These are phyloP conservation scores for Flaveria bidentis DNA, from an alignment of 129 eudicot species.

Conservation along the genomic window DNA sequence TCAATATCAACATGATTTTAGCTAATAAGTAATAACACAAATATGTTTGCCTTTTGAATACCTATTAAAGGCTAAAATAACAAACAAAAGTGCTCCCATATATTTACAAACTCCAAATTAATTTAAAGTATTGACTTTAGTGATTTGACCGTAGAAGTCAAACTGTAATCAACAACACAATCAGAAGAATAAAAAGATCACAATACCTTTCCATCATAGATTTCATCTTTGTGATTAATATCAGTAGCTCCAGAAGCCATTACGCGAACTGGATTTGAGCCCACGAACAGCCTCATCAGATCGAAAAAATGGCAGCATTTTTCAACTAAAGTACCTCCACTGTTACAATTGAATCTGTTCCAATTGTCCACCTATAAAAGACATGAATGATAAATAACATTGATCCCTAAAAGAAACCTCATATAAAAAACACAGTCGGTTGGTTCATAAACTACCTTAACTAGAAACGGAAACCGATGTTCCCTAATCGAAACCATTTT, in stretches of 20 bases:
- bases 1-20: not conserved
- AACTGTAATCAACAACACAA: not conserved
- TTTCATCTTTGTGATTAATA: slow-evolving; percentile 91
- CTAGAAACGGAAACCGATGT: slow-evolving; percentile 92
- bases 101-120: not conserved
- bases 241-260: slow-evolving; percentile 98
- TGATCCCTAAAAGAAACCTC: not conserved
- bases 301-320: slow-evolving; percentile 99
- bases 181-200: slow-evolving; percentile 3
- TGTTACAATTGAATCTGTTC: slow-evolving; percentile 90
- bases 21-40: not conserved
- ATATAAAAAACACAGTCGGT: not conserved
- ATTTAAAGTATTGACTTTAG: not conserved
- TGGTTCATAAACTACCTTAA: slow-evolving; percentile 52
- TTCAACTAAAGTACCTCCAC: slow-evolving; percentile 97
- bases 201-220: slow-evolving; percentile 86
- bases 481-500: slow-evolving; percentile 95
- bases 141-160: slow-evolving; percentile 25
- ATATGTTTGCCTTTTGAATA: not conserved
- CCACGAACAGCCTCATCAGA: slow-evolving; percentile 93
- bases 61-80: not conserved
- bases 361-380: slow-evolving; percentile 74
- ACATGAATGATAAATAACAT: not conserved
- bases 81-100: not conserved
- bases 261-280: slow-evolving; percentile 84